Percentiles rank a stretch among this genome's conserved stretches.
These are phyloP conservation scores for Volvariella volvacea DNA, from an alignment of 1,284 basidiomycete species.

Conservation along the genomic window DNA sequence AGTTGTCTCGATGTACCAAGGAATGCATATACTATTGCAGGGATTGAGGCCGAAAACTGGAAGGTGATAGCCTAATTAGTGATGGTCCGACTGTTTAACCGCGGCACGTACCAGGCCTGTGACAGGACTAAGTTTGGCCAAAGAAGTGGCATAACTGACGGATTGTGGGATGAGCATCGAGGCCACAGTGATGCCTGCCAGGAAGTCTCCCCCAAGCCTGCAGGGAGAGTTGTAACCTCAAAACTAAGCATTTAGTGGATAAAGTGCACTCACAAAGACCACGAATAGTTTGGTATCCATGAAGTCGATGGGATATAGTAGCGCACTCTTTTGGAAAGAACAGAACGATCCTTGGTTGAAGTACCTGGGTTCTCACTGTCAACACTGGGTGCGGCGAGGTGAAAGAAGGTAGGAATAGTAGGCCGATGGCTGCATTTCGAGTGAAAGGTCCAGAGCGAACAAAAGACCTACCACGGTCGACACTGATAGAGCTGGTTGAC, in stretches of 20 bases:
- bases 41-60: slow-evolving; percentile 75
- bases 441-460: too few relatives aligned
- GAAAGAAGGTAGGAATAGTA: slow-evolving; percentile 7
- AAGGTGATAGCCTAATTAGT: slow-evolving; percentile 5
- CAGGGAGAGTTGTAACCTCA: slow-evolving; percentile 9
- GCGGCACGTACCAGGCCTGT: slow-evolving; percentile 68
- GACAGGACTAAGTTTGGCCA: slow-evolving; percentile 77
- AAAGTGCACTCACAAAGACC: slow-evolving; percentile 50
- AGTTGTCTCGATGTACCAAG: slow-evolving; percentile 81
- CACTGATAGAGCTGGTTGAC: slow-evolving; percentile 9
- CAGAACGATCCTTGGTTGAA: slow-evolving; percentile 14
- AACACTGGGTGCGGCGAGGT: slow-evolving; percentile 4
- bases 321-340: slow-evolving; percentile 28
- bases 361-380: too few relatives aligned
- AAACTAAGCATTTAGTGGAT: slow-evolving; percentile 1
- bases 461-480: slow-evolving; percentile 14
- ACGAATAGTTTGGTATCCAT: slow-evolving; percentile 83
- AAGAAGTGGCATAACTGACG: slow-evolving; percentile 84
- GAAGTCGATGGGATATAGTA: slow-evolving; percentile 68
- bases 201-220: slow-evolving; percentile 75
- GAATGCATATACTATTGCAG: slow-evolving; percentile 77
- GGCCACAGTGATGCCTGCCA: slow-evolving; percentile 83
- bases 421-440: neutral
- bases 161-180: slow-evolving; percentile 90
- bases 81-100: slow-evolving; percentile 10